Percentiles rank a stretch among this genome's conserved stretches.
phyloP scores from a whole-genome alignment of 2,329 filamentous ascomycete genomes.

The Fusarium sublunatum region DNA sequence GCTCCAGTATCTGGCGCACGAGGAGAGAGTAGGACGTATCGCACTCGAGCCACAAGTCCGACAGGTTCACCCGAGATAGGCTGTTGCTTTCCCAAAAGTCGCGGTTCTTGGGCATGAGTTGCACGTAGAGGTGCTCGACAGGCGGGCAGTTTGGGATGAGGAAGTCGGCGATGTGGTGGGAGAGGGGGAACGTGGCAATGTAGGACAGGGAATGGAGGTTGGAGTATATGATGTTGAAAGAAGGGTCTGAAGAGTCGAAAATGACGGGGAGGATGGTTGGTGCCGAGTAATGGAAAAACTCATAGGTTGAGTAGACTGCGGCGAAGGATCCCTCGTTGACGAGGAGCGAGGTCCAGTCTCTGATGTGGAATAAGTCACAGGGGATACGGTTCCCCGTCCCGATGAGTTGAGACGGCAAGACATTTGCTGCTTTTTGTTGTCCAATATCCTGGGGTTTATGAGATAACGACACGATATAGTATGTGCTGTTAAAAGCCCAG shows the following conservation, averaged over 20 bases:
- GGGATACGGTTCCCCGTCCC: constrained; percentile 34
- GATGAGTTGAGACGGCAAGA: constrained; percentile 28
- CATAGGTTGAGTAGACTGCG: constrained; percentile 76
- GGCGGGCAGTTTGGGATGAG: constrained; percentile 61
- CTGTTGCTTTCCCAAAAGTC: constrained; percentile 53
- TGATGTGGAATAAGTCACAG: constrained; percentile 64
- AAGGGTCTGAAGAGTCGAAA: constrained; percentile 55
- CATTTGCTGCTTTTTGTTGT: not conserved
- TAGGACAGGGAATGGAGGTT: constrained; percentile 66
- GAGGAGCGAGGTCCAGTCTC: constrained; percentile 71
- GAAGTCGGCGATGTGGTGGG: constrained; percentile 65
- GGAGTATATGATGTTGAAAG: constrained; percentile 51
- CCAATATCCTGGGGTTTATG: constrained; percentile 30
- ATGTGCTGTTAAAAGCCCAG: constrained; percentile 72
- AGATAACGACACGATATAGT: constrained; percentile 68
- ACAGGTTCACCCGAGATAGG: constrained; percentile 55
- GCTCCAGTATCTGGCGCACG: constrained; percentile 53
- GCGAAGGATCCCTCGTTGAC: constrained; percentile 82
- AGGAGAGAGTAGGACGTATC: constrained; percentile 62
- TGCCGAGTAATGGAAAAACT: constrained; percentile 74
- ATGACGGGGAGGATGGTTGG: constrained; percentile 70
- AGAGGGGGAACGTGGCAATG: constrained; percentile 74
- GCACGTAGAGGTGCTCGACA: constrained; percentile 66
- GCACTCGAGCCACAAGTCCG: constrained; percentile 66
- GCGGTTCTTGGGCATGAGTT: constrained; percentile 56